Conservation (phyloP, 2,329 filamentous ascomycete genomes). For the Aspergillus niger region DNA sequence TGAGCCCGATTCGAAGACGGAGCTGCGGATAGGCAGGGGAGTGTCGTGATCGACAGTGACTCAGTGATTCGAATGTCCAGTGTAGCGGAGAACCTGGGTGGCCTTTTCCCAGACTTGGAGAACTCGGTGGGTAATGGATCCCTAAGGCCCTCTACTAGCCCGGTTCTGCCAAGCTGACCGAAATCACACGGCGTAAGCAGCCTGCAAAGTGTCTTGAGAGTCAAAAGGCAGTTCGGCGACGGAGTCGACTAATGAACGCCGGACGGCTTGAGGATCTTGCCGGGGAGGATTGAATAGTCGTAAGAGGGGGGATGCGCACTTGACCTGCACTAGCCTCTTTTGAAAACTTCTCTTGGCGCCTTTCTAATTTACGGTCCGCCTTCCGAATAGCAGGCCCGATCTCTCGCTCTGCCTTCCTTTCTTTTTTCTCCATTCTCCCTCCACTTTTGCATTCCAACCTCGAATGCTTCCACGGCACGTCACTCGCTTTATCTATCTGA, state of each 20-base stretch:
- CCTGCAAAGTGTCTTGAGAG: neutral
- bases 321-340: constrained; percentile 28
- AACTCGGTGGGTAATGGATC: constrained; percentile 32
- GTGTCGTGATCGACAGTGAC: constrained; percentile 8
- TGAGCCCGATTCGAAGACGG: neutral
- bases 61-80: constrained; percentile 16
- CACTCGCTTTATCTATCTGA: neutral
- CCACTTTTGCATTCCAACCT: neutral
- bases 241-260: constrained; percentile 15
- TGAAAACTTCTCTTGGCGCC: constrained; percentile 30
- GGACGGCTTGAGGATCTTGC: constrained; percentile 29
- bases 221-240: constrained; percentile 12
- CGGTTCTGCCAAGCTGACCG: constrained; percentile 25
- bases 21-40: neutral
- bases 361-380: constrained; percentile 7
- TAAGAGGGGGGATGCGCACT: constrained; percentile 31
- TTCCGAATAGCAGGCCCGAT: neutral
- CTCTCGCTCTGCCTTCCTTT: neutral
- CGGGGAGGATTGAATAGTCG: constrained; percentile 31
- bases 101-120: constrained; percentile 29
- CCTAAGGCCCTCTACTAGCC: constrained; percentile 26
- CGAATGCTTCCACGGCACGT: neutral
- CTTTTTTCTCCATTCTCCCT: constrained; percentile 1
- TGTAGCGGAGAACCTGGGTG: constrained; percentile 28
- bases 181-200: constrained; percentile 7